Percentiles rank a stretch among this genome's conserved stretches.
Evolutionary conservation across 2,329 filamentous ascomycete genomes (phyloP).

Genomic region (Emmonsiellopsis sp.): DNA sequence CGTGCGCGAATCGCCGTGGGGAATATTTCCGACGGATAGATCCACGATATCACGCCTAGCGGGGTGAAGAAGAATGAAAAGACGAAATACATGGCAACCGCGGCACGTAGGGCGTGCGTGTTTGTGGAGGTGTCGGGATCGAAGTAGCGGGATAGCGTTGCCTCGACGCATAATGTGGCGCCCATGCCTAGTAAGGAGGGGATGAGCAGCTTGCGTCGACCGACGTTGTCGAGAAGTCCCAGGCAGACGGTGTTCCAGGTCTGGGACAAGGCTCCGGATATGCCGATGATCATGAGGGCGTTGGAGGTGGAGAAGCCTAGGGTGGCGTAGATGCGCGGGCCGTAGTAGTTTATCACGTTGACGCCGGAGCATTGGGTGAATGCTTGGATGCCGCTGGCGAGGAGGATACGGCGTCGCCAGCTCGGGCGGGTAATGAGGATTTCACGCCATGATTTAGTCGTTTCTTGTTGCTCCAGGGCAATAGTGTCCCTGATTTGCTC

Average conservation of each 20-base stretch:
- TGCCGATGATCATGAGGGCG: conserved; percentile 44
- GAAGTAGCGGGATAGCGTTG: conserved; percentile 31
- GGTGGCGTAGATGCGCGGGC: conserved; percentile 35
- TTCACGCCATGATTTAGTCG: conserved; percentile 30
- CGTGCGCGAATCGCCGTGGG: conserved; percentile 35
- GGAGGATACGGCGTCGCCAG: conserved; percentile 39
- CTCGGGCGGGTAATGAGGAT: conserved; percentile 35
- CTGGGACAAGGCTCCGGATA: conserved; percentile 42
- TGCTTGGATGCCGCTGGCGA: conserved; percentile 41
- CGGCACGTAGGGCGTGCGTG: conserved; percentile 31
- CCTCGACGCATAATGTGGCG: conserved; percentile 31
- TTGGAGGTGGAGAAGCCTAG: conserved; percentile 37
- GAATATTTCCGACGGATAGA: conserved; percentile 41
- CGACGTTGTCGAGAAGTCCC: conserved; percentile 38
- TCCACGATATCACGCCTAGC: conserved; percentile 39
- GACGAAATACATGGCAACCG: conserved; percentile 41
- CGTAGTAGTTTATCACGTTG: conserved; percentile 40
- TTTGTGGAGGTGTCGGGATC: conserved; percentile 21
- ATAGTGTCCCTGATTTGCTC: conserved; percentile 33
- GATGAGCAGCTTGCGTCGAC: conserved; percentile 42
- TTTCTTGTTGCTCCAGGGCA: conserved; percentile 25
- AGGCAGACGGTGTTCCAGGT: conserved; percentile 42
- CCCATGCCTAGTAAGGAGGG: conserved; percentile 37
- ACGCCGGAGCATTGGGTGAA: conserved; percentile 42
- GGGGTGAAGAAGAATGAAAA: conserved; percentile 39